A percentile compares a stretch with the other conserved stretches of the same genome.
Conservation (phyloP, 2,329 filamentous ascomycete genomes). For the Fonsecaea multimorphosa region DNA sequence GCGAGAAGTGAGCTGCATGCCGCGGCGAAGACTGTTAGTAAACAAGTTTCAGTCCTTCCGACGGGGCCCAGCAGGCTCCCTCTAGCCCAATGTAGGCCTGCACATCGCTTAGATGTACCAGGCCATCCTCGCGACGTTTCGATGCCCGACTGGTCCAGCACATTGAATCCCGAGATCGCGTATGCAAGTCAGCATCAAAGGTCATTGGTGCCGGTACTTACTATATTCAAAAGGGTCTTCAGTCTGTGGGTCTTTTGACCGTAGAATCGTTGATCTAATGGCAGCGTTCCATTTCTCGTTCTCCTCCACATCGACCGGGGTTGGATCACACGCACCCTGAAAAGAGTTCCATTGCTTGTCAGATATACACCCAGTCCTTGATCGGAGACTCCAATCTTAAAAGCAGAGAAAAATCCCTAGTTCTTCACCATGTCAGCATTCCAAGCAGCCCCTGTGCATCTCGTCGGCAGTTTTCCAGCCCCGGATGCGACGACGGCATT, state of each 20-base stretch:
- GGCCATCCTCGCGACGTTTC: neutral
- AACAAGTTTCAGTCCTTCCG: neutral
- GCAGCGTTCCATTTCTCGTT: neutral
- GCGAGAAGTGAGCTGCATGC: neutral
- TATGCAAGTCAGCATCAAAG: neutral
- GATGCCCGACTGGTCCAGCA: neutral
- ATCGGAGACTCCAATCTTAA: neutral
- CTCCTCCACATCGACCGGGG: neutral
- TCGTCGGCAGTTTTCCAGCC: slow-evolving; percentile 14
- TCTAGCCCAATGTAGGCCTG: neutral
- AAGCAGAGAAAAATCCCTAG: neutral
- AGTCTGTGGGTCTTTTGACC: neutral
- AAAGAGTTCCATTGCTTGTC: neutral
- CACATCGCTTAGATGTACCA: slow-evolving; percentile 9
- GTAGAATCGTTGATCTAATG: neutral
- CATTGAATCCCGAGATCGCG: neutral
- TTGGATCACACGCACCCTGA: neutral
- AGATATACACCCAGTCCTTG: neutral
- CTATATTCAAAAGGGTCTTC: neutral
- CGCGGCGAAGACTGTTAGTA: neutral
- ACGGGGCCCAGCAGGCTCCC: neutral
- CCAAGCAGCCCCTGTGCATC: slow-evolving; percentile 8
- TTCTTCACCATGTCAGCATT: slow-evolving; percentile 2
- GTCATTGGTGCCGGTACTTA: neutral
- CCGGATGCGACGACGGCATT: slow-evolving; percentile 14